Base-by-base conservation (phyloP, 805 yeast genomes). In the Schwanniomyces sp. region DNA sequence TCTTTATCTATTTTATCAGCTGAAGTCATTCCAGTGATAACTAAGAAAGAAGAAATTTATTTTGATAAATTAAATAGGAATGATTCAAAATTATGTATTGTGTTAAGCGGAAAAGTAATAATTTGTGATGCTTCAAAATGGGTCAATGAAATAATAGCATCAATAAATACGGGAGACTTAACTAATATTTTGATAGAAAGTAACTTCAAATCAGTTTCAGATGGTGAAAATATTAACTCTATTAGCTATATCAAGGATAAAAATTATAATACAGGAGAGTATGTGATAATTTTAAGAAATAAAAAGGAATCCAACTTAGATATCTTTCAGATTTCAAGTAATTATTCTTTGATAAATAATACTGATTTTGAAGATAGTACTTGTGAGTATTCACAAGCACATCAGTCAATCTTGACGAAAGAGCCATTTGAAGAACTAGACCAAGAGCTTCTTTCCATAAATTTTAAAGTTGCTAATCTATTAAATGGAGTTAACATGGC, bases 191-290 rank as follows among this genome's bases (percentile, higher is more conserved):
- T 16, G n/a, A 9, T 32, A 14, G 16, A 21, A 5, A 41, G 40
- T 11, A 34, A 43, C 7, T 55, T 55, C 41, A 39, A 30, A 12
- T 12, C 45, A 28, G 44, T 51, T 17, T 32, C 47, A 2, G 16
- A 45, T 32, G 47, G 41, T 2, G 45, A 48, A n/a, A 34, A 39
- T 18, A 28, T 53, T 8, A 34, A 38, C 11, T 47, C 60, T 9
- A 46, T 52, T 41, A 53, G 59, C 11, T 50, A 52, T 24, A 40
- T 69, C 2, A 52, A 47, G 10, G 75, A 70, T 41, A 54, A 48
- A n/a, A 48, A 60, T 11, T 54, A 64, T 1, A 61, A 59, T 24
- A 53, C 64, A 3, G 74, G 74, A 0, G 62, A 59, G 7, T 66
- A 62, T 45, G 45, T 63, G n/a, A 44, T 65, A 14, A 45, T 54